Evolutionary conservation across 257 asterid genomes (phyloP), one percentile per base, ranked within the genome.

Genomic region (Solanum paucissectum): DNA sequence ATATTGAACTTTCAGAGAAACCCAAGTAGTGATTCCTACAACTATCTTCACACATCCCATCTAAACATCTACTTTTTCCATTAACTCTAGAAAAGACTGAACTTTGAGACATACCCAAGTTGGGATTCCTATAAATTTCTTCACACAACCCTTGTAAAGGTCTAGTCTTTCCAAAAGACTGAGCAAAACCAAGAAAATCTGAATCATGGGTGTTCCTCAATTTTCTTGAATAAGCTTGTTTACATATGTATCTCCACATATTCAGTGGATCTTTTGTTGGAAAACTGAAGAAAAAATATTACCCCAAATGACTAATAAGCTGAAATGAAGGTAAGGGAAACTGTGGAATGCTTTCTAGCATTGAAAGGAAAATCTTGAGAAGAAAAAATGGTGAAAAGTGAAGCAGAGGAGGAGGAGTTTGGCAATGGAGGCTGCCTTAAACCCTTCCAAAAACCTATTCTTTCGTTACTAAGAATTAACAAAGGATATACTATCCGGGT

Each of bases 201-300:
- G 86, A 49, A 82, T 82, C 86, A 49, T 49, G n/a, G 32, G 6
- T 29, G 91, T 36, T 86, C 93, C 94, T 9, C 92, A 86, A 82
- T 71, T 92, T 95, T 84, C 91, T 93, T 72, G 91, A 91, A 87
- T 49, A 87, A 37, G 94, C 87, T 76, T 91, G 95, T 44, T 87
- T 96, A 10, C 94, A 91, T 86, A 95, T 86, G 87, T 89, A 89
- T 91, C 98, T 95, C 98, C 99, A 95, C 99, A 97, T 96, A 62
- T 88, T 92, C 91, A 88, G 89, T 27, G 88, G 84, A 88, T 44
- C 85, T 81, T 46, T 79, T 25, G 21, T 27, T 27, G 40, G 2
- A 81, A 81, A 44, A 81, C 1, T 29, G 29, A 46, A 44, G 27
- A 81, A 16, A 5, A 42, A 81, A 81, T 3, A 9, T 82, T 29